phyloP scores from a whole-genome alignment of 2,329 filamentous ascomycete genomes.

The Shiraia bambusicola region DNA sequence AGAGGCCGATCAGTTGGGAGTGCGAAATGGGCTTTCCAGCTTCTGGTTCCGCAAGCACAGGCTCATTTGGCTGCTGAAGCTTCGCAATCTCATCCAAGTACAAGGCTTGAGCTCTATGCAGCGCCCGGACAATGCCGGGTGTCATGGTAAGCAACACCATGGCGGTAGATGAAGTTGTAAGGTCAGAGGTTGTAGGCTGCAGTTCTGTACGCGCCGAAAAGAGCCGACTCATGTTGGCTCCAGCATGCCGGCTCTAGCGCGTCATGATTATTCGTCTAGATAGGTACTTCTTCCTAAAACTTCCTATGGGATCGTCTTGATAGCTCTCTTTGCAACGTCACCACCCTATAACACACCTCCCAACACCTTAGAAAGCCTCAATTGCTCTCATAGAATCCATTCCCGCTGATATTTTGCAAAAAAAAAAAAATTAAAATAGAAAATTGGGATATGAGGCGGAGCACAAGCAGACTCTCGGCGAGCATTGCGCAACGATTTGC shows the following conservation, averaged over 20 bases:
- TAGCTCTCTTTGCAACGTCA: constrained; percentile 10
- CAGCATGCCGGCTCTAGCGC: constrained; percentile 16
- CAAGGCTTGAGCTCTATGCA: constrained; percentile 45
- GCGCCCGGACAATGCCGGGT: constrained; percentile 63
- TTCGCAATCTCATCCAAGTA: constrained; percentile 21
- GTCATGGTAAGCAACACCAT: constrained; percentile 85
- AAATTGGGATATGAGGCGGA: constrained; percentile 42
- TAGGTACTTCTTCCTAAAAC: constrained; percentile 23
- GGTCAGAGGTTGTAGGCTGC: constrained; percentile 5
- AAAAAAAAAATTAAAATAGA: no score
- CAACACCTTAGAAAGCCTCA: constrained; percentile 18
- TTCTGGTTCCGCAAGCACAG: constrained; percentile 52
- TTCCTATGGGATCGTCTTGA: constrained; percentile 15
- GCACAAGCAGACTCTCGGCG: constrained; percentile 40
- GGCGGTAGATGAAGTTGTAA: constrained; percentile 6
- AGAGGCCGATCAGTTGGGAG: constrained; percentile 65
- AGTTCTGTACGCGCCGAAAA: constrained; percentile 2
- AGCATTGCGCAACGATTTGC: constrained; percentile 31
- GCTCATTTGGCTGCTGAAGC: constrained; percentile 45
- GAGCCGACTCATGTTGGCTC: constrained; percentile 1
- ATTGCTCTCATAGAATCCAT: constrained; percentile 21
- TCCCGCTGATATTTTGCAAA: constrained; percentile 2
- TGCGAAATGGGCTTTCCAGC: constrained; percentile 72
- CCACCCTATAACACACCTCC: constrained; percentile 4
- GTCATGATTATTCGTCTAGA: constrained; percentile 32